Base-by-base conservation (phyloP, 139 green algal species). In the Monoraphidium neglectum region DNA sequence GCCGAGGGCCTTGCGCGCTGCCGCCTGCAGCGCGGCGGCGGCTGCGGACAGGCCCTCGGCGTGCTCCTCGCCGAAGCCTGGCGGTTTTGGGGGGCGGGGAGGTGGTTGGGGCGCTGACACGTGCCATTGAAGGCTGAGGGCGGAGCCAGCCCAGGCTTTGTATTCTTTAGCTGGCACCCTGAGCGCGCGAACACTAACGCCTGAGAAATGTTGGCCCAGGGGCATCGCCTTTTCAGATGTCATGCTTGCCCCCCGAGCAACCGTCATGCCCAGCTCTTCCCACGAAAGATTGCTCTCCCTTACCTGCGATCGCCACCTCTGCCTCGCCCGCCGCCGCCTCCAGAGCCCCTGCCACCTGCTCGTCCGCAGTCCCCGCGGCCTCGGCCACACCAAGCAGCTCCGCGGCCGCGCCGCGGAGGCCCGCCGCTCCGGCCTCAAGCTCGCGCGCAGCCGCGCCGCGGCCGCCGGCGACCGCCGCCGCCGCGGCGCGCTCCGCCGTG, bases 391-490 rank as follows among this genome's bases (percentile, higher is more conserved):
- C 46, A 32, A 70, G 59, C 60, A 77, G 72, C 30, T 57, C 43
- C 32, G 56, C 38, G 23, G 40, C 72, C 23, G 40, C 40, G 16
- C 18, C 30, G 4, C 13, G n/a, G 18, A 77, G 43, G 59, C 70
- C 36, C 18, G 70, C 10, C 62, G 15, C 63, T 67, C 73, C 73
- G 35, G 66, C 23, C 18, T 8, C 36, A 12, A 2, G 32, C 26
- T 43, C 26, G 47, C 62, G 66, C 47, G 62, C 51, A n/a, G 53
- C 64, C 35, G 63, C 64, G 54, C 62, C 63, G 62, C 61, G 62
- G 1, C 46, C 61, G 3, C 40, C 49, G 2, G 54, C 59, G 24
- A 36, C 73, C 40, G 62, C 49, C 59, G 64, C 62, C 23, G 32
- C 47, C 30, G 30, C 63, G 47, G 67, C 10, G 35, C 72, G 47